These are phyloP conservation scores for Lentinula sp. DNA, from an alignment of 768 basidiomycete species.

Conservation along the genomic window DNA sequence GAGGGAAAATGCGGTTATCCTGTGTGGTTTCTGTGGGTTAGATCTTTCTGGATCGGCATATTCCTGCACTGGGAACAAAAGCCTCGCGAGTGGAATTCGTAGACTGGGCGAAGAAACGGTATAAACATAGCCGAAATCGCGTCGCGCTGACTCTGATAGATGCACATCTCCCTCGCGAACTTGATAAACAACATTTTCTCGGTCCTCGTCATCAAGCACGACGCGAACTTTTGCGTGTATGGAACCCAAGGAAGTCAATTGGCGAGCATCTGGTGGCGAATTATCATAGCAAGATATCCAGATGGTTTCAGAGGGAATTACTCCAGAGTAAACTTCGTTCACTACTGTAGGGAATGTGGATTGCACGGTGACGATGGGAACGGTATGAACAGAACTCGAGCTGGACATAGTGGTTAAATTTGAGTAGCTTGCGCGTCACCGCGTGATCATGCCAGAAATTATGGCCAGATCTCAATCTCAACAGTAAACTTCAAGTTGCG, in stretches of 20 bases:
- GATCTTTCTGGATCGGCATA: slow-evolving; percentile 41
- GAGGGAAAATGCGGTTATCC: slow-evolving; percentile 61
- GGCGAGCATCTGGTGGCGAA: not conserved
- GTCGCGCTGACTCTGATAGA: slow-evolving; percentile 18
- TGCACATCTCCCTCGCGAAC: slow-evolving; percentile 44
- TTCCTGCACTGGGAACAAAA: slow-evolving; percentile 46
- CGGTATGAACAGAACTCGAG: not conserved
- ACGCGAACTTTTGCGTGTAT: slow-evolving; percentile 62
- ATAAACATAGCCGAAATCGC: slow-evolving; percentile 27
- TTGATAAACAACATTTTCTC: slow-evolving; percentile 39
- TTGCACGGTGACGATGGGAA: slow-evolving; percentile 2
- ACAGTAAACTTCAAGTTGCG: too few relatives aligned
- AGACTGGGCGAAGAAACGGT: slow-evolving; percentile 41
- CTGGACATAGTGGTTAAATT: not conserved
- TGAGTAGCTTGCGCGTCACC: not conserved
- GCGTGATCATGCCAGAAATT: not conserved
- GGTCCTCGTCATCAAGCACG: slow-evolving; percentile 45
- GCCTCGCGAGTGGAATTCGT: slow-evolving; percentile 36
- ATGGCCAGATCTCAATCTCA: not conserved
- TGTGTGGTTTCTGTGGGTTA: slow-evolving; percentile 39
- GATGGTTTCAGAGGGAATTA: slow-evolving; percentile 52
- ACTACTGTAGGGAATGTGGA: slow-evolving; percentile 29
- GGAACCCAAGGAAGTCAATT: slow-evolving; percentile 36
- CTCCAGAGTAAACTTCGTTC: slow-evolving; percentile 54
- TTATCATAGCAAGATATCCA: slow-evolving; percentile 67